Conservation (phyloP, 2,329 filamentous ascomycete genomes). For the Colletotrichum liriopes region DNA sequence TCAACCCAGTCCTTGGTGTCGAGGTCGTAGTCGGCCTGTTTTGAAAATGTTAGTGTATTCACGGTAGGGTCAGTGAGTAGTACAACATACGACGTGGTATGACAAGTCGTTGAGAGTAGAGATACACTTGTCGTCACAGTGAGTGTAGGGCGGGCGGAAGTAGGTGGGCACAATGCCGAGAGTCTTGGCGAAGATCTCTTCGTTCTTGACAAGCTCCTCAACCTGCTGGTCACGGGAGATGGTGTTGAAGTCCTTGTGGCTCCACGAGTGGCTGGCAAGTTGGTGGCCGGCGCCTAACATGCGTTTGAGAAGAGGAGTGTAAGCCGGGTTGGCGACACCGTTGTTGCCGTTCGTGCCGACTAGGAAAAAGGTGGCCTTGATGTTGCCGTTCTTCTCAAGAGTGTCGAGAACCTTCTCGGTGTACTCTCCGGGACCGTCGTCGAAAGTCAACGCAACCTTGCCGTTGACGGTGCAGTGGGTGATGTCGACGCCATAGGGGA, state of each 20-base stretch:
- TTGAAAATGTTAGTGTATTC: neutral
- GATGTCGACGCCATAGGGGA: constrained; percentile 54
- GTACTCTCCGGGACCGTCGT: constrained; percentile 55
- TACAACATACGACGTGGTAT: constrained; percentile 52
- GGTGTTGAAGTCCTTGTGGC: constrained; percentile 60
- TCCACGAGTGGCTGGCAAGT: constrained; percentile 64
- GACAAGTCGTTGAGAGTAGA: constrained; percentile 49
- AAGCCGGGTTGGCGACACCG: constrained; percentile 54
- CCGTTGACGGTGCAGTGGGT: constrained; percentile 50
- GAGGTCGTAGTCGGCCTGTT: constrained; percentile 49
- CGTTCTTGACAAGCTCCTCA: constrained; percentile 61
- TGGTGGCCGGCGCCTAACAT: constrained; percentile 64
- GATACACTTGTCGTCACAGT: constrained; percentile 47
- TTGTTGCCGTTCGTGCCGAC: constrained; percentile 52
- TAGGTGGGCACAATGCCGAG: constrained; percentile 64
- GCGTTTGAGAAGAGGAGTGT: constrained; percentile 58
- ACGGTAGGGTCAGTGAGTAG: neutral
- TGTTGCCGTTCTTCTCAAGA: constrained; percentile 50
- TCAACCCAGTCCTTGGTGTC: constrained; percentile 52
- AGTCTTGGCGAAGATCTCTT: constrained; percentile 60
- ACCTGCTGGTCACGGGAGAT: constrained; percentile 53
- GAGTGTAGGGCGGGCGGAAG: constrained; percentile 59
- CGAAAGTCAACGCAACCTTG: constrained; percentile 56
- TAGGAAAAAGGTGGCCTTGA: constrained; percentile 57
- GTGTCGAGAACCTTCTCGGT: constrained; percentile 54